A percentile compares a stretch with the other conserved stretches of the same genome.
Conservation (phyloP, 208 protist species). For the Entamoeba dispar region DNA sequence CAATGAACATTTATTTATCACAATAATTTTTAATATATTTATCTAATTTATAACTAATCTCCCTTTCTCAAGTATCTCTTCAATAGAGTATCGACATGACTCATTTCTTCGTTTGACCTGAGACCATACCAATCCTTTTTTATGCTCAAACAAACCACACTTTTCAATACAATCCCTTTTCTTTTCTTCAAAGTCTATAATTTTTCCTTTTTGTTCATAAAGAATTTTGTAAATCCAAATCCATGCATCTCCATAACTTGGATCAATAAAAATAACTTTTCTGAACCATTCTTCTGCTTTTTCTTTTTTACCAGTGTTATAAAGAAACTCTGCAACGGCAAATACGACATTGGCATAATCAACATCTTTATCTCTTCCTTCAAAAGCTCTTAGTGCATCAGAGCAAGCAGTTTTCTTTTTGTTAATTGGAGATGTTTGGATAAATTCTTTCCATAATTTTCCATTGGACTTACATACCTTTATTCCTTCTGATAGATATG, state of each 20-base stretch:
- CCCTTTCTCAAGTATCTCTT: no score
- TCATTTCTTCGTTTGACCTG: no score
- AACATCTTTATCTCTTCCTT: background rate
- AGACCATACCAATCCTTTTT: no score
- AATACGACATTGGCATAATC: background rate
- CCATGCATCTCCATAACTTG: background rate
- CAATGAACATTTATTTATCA: no score
- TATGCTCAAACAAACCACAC: no score
- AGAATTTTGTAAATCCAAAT: background rate
- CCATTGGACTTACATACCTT: background rate
- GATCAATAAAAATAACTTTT: background rate
- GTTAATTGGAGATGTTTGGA: background rate
- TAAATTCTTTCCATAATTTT: background rate
- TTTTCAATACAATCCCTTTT: no score
- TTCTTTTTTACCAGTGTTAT: background rate
- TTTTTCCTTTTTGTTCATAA: background rate
- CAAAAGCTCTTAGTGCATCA: background rate
- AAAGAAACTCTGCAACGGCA: background rate
- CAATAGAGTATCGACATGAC: no score
- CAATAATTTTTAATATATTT: no score
- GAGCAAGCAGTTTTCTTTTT: background rate
- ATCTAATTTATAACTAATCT: no score
- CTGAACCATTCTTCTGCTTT: background rate
- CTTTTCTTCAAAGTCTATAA: no score
- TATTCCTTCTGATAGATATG: background rate